Base-by-base conservation (phyloP, 208 protist genomes). In the Acanthamoeba royreba region DNA sequence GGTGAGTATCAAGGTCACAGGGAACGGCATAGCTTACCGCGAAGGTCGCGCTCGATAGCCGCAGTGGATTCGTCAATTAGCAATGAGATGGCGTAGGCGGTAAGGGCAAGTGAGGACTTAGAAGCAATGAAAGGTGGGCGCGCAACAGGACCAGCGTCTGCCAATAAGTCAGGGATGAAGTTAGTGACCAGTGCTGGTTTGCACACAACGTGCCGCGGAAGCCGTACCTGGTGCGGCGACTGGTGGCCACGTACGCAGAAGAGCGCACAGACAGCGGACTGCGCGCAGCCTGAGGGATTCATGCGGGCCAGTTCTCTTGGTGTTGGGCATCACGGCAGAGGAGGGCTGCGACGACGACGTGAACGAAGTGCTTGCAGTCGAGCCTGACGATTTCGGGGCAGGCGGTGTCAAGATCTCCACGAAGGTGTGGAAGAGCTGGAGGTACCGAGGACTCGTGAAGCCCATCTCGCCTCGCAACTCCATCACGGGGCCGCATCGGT, bases 11-110 rank as follows among this genome's bases (percentile, higher is more conserved):
- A 25, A 42, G n/a, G 22, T 42, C 7, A 79, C 31, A 42, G 28
- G n/a, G 0, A 52, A 31, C 42, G 46, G 33, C n/a, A 9, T 47
- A 22, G 42, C 4, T 33, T 89, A 89, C 81, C 81, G 49, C 53
- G 46, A 13, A 89, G 46, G 49, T 89, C 81, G 31, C 81, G 46
- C 11, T 89, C 63, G 40, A 63, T 33, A 2, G 81, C 81, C 11
- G 19, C 43, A 17, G 81, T 89, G 81, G 81, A 42, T 89, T 89
- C 81, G 28, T 89, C 81, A 17, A 89, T 89, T 17, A 89, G 46
- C 7, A 89, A 4, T 2, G 81, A 55, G 35, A 89, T 89, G 33
- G 46, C n/a, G 22, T 89, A 89, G 46, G 49, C 81, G 0, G 49
- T 47, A 22, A 89, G 53, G 28, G 81, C 81, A 19, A 89, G 81